Conservation (phyloP, 306 rosid genomes). For the Cyamopsis tetragonoloba region DNA sequence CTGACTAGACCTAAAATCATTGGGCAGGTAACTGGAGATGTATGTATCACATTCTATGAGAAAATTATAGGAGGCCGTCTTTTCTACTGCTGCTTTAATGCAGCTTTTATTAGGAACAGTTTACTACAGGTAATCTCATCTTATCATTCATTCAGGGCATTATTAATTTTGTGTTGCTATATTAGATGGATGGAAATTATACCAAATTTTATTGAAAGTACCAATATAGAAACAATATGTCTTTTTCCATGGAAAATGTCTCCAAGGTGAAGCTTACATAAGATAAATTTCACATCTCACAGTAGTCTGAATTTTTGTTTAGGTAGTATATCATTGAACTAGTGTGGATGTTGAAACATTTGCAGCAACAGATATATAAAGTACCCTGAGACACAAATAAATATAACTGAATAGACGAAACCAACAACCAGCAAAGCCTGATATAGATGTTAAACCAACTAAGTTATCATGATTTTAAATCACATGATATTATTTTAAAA, state of each 20-base stretch:
- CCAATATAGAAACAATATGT: neutral
- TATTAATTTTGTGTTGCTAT: neutral
- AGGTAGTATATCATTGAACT: neutral
- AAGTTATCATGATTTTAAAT: neutral
- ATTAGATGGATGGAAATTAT: slow-evolving; percentile 2
- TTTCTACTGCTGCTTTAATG: slow-evolving; percentile 90
- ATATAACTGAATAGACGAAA: neutral
- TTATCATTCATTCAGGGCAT: slow-evolving; percentile 1
- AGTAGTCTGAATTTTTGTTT: neutral
- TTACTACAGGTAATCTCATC: slow-evolving; percentile 64
- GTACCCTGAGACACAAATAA: neutral
- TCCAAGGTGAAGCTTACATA: neutral
- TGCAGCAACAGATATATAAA: neutral
- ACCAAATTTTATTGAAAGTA: neutral
- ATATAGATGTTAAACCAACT: no score
- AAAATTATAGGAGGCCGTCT: slow-evolving; percentile 92
- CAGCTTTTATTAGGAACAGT: slow-evolving; percentile 82
- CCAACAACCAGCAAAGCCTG: no score
- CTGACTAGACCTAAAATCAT: slow-evolving; percentile 7
- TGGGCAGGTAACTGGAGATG: slow-evolving; percentile 80
- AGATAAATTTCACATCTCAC: neutral
- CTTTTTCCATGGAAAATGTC: neutral
- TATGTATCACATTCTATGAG: slow-evolving; percentile 77
- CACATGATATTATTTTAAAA: neutral
- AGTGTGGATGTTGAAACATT: neutral